Evolutionary conservation across 306 rosid genomes (phyloP).

Genomic region (Mimosa pudica): DNA sequence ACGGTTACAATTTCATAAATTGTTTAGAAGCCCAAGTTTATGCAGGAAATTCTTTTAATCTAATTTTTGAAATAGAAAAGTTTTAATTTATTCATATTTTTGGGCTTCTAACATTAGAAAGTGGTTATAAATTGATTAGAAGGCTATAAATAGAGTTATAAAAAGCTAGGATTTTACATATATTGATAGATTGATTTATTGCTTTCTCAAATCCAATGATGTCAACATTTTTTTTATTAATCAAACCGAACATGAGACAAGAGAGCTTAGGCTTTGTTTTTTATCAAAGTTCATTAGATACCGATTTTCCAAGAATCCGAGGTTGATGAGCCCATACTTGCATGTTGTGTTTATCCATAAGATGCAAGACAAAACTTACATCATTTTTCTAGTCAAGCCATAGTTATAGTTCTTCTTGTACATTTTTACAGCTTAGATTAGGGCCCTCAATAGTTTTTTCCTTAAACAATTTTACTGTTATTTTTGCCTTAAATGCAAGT

Average conservation of each 20-base stretch:
- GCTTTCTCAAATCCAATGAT: constrained; percentile 42
- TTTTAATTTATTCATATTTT: too few relatives aligned
- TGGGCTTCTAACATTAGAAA: too few relatives aligned
- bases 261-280: background rate
- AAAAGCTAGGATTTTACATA: too few relatives aligned
- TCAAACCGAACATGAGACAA: constrained; percentile 18
- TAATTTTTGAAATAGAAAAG: too few relatives aligned
- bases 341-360: constrained; percentile 36
- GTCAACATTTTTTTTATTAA: constrained; percentile 23
- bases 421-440: background rate
- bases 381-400: constrained; percentile 38
- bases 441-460: background rate
- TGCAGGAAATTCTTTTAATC: too few relatives aligned
- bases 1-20: too few relatives aligned
- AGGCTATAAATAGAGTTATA: too few relatives aligned
- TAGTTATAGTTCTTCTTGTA: constrained; percentile 21
- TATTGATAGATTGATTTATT: background rate
- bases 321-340: constrained; percentile 51
- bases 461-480: background rate
- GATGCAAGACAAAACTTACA: constrained; percentile 10
- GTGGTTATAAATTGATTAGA: too few relatives aligned
- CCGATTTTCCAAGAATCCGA: constrained; percentile 61
- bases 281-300: constrained; percentile 25
- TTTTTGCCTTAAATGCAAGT: background rate
- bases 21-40: too few relatives aligned